phyloP scores from a whole-genome alignment of 768 basidiomycete species.

The Collybia sp. region DNA sequence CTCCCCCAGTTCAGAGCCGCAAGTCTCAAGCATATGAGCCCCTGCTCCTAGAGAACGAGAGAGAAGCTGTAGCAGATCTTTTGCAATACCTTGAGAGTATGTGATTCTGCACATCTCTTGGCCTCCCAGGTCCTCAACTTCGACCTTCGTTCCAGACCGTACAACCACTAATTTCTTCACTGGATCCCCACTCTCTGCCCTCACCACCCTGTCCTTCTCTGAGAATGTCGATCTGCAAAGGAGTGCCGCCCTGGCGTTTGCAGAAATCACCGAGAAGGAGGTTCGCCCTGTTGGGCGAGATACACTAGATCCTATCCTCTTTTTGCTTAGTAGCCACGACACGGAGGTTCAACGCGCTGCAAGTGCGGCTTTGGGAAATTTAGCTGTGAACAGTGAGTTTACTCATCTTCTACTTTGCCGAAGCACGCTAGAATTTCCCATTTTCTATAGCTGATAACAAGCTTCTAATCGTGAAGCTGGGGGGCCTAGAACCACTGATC shows the following conservation, averaged over 20 bases:
- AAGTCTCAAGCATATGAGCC: constrained; percentile 87
- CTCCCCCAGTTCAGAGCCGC: constrained; percentile 63
- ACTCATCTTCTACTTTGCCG: constrained; percentile 2
- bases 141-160: constrained; percentile 70
- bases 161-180: constrained; percentile 98
- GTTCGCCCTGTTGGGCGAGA: constrained; percentile 95
- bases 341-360: constrained; percentile 98
- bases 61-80: constrained; percentile 96
- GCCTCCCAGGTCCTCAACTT: neutral
- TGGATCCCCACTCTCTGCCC: constrained; percentile 85
- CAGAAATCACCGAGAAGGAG: constrained; percentile 99
- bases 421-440: constrained; percentile 8
- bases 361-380: constrained; percentile 93
- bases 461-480: constrained; percentile 94
- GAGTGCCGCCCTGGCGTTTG: constrained; percentile 96
- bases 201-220: constrained; percentile 96
- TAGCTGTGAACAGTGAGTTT: constrained; percentile 93
- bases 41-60: constrained; percentile 84
- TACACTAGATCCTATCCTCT: constrained; percentile 96
- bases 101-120: constrained; percentile 19
- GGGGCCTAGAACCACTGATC: constrained; percentile 95
- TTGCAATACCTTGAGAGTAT: constrained; percentile 96
- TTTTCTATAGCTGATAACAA: constrained; percentile 87
- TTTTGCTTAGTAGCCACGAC: constrained; percentile 95
- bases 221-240: constrained; percentile 99